phyloP scores from a whole-genome alignment of 805 yeast species.

The Kluyveromyces nonfermentans region DNA sequence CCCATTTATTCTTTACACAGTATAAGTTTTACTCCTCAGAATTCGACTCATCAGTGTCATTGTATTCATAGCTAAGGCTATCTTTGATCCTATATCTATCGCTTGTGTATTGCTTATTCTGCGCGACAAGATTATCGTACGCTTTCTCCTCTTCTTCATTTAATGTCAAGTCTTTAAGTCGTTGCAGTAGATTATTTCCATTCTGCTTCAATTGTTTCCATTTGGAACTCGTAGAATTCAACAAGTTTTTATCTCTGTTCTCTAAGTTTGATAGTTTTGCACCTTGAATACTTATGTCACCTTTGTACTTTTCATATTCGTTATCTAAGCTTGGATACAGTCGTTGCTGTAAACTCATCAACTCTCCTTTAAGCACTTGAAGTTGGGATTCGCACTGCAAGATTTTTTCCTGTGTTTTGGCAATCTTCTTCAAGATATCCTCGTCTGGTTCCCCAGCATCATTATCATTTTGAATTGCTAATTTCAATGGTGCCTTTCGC shows the following conservation, averaged over 20 bases:
- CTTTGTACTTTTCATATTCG: not conserved
- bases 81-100: constrained; percentile 20
- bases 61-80: constrained; percentile 22
- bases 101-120: constrained; percentile 8
- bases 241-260: constrained; percentile 5
- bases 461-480: not conserved
- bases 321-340: not conserved
- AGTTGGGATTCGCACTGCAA: constrained; percentile 1
- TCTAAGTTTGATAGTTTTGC: constrained; percentile 5
- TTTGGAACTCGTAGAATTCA: constrained; percentile 1
- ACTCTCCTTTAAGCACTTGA: not conserved
- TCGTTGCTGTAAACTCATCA: not conserved
- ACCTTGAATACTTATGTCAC: not conserved
- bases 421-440: constrained; percentile 1
- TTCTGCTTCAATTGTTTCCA: constrained; percentile 2
- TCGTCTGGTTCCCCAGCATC: not conserved
- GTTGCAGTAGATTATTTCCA: constrained; percentile 10
- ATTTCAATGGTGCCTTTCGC: not conserved
- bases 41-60: constrained; percentile 12
- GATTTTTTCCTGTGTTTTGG: constrained; percentile 2
- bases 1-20: no score
- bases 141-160: constrained; percentile 24
- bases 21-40: constrained; percentile 6
- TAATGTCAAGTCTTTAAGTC: constrained; percentile 27
- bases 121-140: constrained; percentile 12